Evolutionary conservation across 257 asterid genomes (phyloP), one percentile per base, ranked within the genome.

Genomic region (Prunella vulgaris): DNA sequence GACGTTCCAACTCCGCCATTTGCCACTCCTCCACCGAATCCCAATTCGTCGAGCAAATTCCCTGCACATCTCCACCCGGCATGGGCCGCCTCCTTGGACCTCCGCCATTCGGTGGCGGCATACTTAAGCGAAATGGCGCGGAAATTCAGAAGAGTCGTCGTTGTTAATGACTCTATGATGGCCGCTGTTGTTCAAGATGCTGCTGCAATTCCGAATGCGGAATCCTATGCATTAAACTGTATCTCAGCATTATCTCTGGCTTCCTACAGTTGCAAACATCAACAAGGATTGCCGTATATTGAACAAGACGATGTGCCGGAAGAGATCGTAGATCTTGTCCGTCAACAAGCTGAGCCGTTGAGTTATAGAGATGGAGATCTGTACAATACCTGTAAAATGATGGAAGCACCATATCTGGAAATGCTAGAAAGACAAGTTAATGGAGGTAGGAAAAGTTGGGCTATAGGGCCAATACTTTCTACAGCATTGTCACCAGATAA

Each of bases 391-490:
- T 72, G 70, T 57, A 72, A 80, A 61, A 24, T 59, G 37, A 25
- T 80, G 8, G 87, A 80, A 77, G 66, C 42, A 9, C 77, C 78
- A 4, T 83, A 46, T 18, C 4, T 83, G 70, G 77, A 83, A 5
- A 3, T 83, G 2, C 61, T 80, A 0, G 78, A 66, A 17, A 62
- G 37, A 2, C 75, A 18, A 20, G 66, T 24, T 7, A 5, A 6
- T 3, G 75, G 22, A 40, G 65, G 64, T 15, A 53, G 80, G 64
- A 80, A 80, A 27, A 56, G 53, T 10, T 83, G 83, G 82, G 88
- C 88, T 7, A 65, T 83, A 7, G 85, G 85, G 51, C 85, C 88
- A 13, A 75, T 76, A 32, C 57, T 77, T 4, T 74, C 82, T 3
- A 17, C 78, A 20, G 64, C 30, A 12, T 22, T 68, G 20, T 24